Conservation (phyloP, 2,329 filamentous ascomycete species). For the Blumeria graminis region DNA sequence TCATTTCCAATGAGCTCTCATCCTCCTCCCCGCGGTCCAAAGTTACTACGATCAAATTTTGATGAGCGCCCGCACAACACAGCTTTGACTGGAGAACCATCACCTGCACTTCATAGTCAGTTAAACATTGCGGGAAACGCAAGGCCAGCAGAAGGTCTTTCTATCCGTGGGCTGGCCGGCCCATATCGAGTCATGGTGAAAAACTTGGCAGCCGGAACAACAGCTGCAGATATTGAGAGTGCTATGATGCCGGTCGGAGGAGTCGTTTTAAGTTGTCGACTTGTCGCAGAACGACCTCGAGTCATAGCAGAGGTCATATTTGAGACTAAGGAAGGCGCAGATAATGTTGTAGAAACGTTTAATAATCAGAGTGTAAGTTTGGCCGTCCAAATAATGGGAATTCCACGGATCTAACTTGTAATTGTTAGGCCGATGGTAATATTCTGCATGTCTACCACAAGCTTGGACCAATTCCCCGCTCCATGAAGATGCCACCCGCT, state of each 20-base stretch:
- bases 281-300: constrained; percentile 43
- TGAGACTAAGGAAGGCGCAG: constrained; percentile 44
- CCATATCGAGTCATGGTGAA: constrained; percentile 51
- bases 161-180: constrained; percentile 48
- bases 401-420: background rate
- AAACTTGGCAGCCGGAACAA: constrained; percentile 65
- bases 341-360: constrained; percentile 51
- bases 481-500: constrained; percentile 1
- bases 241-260: constrained; percentile 57
- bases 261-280: constrained; percentile 38
- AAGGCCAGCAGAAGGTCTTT: constrained; percentile 26
- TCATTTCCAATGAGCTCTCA: constrained; percentile 19
- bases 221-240: constrained; percentile 59
- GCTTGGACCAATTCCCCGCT: constrained; percentile 16
- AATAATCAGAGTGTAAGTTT: constrained; percentile 51
- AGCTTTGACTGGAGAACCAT: constrained; percentile 4
- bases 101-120: constrained; percentile 14
- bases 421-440: constrained; percentile 42
- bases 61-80: no score
- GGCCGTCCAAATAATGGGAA: background rate
- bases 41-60: constrained; percentile 9
- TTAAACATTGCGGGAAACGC: constrained; percentile 16
- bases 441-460: constrained; percentile 52
- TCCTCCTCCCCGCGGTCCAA: constrained; percentile 14
- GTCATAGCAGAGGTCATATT: constrained; percentile 62